These are phyloP conservation scores for Parathielavia hyrcaniae DNA, from an alignment of 495 filamentous ascomycete genomes.

Conservation along the genomic window DNA sequence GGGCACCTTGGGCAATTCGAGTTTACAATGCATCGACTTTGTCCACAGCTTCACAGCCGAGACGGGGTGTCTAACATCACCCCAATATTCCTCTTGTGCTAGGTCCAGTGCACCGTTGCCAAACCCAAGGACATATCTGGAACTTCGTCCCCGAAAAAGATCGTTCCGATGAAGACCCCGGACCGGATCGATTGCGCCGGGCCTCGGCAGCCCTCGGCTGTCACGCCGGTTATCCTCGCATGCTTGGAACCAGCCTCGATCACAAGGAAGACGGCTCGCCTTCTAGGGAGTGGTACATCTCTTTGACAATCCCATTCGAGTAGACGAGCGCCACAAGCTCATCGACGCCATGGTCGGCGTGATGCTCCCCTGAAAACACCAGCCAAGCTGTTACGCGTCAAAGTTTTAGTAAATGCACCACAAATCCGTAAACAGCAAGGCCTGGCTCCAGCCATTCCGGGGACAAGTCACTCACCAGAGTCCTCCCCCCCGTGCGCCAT, in stretches of 20 bases:
- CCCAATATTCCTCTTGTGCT: too few relatives aligned
- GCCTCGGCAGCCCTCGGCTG: too few relatives aligned
- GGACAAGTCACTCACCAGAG: neutral
- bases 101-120: too few relatives aligned
- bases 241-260: neutral
- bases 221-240: too few relatives aligned
- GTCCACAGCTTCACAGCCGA: too few relatives aligned
- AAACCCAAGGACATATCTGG: too few relatives aligned
- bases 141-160: too few relatives aligned
- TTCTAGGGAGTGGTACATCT: neutral
- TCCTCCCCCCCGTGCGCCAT: neutral
- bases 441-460: neutral
- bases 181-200: too few relatives aligned
- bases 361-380: neutral
- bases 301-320: neutral
- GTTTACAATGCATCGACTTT: too few relatives aligned
- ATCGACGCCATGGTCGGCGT: neutral
- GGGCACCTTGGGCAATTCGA: too few relatives aligned
- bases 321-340: neutral
- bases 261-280: neutral
- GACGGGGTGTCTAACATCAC: too few relatives aligned
- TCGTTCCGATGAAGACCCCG: too few relatives aligned
- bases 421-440: neutral
- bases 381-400: neutral
- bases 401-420: neutral